Evolutionary conservation across 768 basidiomycete genomes (phyloP), one percentile per base, ranked within the genome.

Genomic region (Kwoniella dendrophila): DNA sequence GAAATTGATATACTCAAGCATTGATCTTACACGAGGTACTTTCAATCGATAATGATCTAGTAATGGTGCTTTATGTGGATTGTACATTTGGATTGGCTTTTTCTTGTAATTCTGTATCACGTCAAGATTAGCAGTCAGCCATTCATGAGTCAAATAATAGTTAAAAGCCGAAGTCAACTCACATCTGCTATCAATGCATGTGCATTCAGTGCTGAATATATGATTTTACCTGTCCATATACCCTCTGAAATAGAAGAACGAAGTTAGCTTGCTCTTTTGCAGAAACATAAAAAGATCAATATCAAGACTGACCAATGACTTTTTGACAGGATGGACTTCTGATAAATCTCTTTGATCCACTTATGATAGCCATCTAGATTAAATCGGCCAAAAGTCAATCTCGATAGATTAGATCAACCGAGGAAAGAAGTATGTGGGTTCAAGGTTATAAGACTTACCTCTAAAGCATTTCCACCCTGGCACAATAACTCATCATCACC

Each of bases 31-130:
- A 22, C 90, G 89, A 1, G 93, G 93, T 1, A 97, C 93, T 83
- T 95, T 96, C 36, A 97, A 84, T 90, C 94, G 87, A 73, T 96
- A 97, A 79, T 97, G 93, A 74, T 97, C 92, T 6, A 97, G 84
- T n/a, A 96, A 78, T 18, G 93, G 91, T 0, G 93, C 93, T 75
- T 87, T 90, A 73, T 92, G 88, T 2, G 93, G 93, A 74, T 97
- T 92, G 77, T 97, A 96, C 69, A 95, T 89, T 76, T 93, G 90
- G 33, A 96, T 85, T 11, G 94, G 92, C 26, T 85, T 90, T 49
- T 88, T 85, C 81, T 96, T 96, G 79, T 97, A 97, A 27, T 90
- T 93, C 92, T 94, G 65, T 20, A n/a, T 29, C 24, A 27, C 18
- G 24, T 22, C 63, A 6, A 54, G 44, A 18, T 36, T 56, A 18